These are phyloP conservation scores for Pachysandra terminalis DNA, from an alignment of 164 flowering plant species.

Conservation along the genomic window DNA sequence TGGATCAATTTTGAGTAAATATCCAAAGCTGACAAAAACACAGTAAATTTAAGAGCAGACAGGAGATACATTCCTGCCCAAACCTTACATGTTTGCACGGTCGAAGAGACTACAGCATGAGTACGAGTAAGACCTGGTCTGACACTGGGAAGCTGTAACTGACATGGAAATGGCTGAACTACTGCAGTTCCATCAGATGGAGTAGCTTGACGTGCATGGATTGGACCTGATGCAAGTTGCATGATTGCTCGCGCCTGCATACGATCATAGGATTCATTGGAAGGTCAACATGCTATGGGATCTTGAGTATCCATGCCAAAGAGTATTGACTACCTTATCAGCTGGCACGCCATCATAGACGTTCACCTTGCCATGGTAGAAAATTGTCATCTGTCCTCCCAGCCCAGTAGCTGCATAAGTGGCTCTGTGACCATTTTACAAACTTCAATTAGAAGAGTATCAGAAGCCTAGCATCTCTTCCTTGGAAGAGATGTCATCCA, in stretches of 20 bases:
- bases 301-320: constrained; percentile 18
- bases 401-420: constrained; percentile 19
- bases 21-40: background rate
- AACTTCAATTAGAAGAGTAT: background rate
- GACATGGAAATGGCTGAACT: constrained; percentile 1
- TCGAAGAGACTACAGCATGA: constrained; percentile 18
- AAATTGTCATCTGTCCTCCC: constrained; percentile 71
- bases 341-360: constrained; percentile 67
- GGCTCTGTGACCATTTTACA: constrained; percentile 28
- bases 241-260: constrained; percentile 12
- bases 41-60: background rate
- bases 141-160: constrained; percentile 20
- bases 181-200: background rate
- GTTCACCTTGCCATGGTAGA: constrained; percentile 79
- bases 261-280: constrained; percentile 18
- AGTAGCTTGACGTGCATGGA: background rate
- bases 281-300: constrained; percentile 12
- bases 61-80: background rate
- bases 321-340: constrained; percentile 52
- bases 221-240: background rate
- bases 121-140: constrained; percentile 21
- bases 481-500: background rate
- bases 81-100: constrained; percentile 31
- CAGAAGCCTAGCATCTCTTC: background rate
- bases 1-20: background rate